A percentile compares a stretch with the other conserved stretches of the same genome.
Conservation (phyloP, 176 grass and related monocot species). For the Cenchrus fungigraminus region DNA sequence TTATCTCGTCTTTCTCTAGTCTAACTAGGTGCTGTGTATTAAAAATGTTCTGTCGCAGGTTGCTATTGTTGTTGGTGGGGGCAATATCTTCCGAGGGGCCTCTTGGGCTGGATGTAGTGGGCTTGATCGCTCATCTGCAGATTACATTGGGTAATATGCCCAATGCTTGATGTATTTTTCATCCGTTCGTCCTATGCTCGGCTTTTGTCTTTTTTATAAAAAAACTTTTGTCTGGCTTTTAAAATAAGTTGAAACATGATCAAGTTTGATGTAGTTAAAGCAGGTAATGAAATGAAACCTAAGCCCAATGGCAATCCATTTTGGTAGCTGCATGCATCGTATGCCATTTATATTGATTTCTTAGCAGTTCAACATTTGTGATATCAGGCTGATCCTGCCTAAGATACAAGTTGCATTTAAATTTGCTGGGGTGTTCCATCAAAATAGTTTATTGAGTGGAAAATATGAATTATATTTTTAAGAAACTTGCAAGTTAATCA, state of each 20-base stretch:
- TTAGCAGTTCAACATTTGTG: neutral
- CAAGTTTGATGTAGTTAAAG: neutral
- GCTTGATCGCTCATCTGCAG: conserved; percentile 91
- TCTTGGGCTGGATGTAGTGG: conserved; percentile 92
- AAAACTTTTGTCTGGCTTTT: neutral
- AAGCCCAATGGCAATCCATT: neutral
- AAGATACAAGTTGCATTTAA: neutral
- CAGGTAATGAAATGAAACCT: conserved; percentile 1
- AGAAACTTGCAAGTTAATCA: neutral
- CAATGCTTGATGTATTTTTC: conserved; percentile 4
- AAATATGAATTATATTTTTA: neutral
- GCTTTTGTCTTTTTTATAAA: neutral
- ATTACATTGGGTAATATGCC: conserved; percentile 88
- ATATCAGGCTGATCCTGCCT: neutral
- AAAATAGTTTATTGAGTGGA: conserved; percentile 7
- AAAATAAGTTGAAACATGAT: neutral
- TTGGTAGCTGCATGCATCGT: neutral
- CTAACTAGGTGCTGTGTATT: neutral
- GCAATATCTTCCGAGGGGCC: conserved; percentile 97
- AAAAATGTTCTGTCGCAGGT: conserved; percentile 57
- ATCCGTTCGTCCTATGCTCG: neutral
- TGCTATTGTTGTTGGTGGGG: conserved; percentile 95
- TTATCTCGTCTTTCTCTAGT: conserved; percentile 2
- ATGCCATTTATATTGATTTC: neutral
- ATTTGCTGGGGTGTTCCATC: neutral